Percentiles rank a stretch among this genome's conserved stretches.
Evolutionary conservation across 352 stramenopile species (phyloP).

Genomic region (Phytophthora pini): DNA sequence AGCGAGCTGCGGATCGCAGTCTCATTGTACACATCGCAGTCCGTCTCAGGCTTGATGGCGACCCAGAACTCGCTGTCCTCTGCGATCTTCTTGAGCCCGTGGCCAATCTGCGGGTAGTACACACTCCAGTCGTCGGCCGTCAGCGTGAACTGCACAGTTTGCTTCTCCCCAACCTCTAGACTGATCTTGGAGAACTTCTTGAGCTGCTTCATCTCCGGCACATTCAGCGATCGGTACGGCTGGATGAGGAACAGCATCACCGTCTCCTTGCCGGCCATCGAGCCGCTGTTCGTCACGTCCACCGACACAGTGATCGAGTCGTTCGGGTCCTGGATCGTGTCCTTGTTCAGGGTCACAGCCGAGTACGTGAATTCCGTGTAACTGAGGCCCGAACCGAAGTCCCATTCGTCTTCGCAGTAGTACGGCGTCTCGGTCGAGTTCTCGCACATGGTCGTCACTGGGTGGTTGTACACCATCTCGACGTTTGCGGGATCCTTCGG

Average conservation of each 20-base stretch:
- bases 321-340: neutral
- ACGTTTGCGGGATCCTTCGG: slow-evolving; percentile 57
- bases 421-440: slow-evolving; percentile 31
- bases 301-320: slow-evolving; percentile 39
- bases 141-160: slow-evolving; percentile 49
- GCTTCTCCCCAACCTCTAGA: slow-evolving; percentile 36
- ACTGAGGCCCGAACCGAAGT: slow-evolving; percentile 78
- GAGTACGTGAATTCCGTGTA: slow-evolving; percentile 75
- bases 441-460: slow-evolving; percentile 53
- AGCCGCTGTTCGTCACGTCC: slow-evolving; percentile 55
- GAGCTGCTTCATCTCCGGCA: slow-evolving; percentile 30
- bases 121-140: slow-evolving; percentile 38
- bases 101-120: slow-evolving; percentile 61
- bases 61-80: slow-evolving; percentile 63
- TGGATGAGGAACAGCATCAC: slow-evolving; percentile 35
- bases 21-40: slow-evolving; percentile 48
- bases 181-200: slow-evolving; percentile 57
- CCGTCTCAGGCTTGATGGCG: slow-evolving; percentile 62
- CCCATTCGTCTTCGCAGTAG: slow-evolving; percentile 69
- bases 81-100: slow-evolving; percentile 50
- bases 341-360: slow-evolving; percentile 38
- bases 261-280: slow-evolving; percentile 20
- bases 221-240: slow-evolving; percentile 23
- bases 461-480: slow-evolving; percentile 72
- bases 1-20: slow-evolving; percentile 27